Conservation (phyloP, 495 filamentous ascomycete genomes). For the Ascodesmis nigricans region DNA sequence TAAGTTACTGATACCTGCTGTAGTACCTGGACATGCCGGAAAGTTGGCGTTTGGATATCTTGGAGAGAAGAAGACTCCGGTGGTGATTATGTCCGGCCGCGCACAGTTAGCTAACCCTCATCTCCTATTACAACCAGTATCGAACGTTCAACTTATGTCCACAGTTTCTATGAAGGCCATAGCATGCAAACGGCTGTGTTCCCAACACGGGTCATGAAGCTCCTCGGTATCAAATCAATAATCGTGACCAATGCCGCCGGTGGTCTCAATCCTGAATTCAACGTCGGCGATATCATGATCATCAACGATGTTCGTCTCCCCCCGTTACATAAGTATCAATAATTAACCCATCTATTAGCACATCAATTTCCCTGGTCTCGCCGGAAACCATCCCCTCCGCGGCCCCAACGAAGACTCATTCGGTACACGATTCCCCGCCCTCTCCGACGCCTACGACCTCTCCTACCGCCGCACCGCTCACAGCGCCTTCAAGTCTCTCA, state of each 20-base stretch:
- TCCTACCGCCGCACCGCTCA: constrained; percentile 39
- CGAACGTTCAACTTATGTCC: constrained; percentile 3
- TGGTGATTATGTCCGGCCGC: constrained; percentile 52
- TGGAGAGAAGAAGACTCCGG: constrained; percentile 30
- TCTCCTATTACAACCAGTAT: too few relatives aligned
- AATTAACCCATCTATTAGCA: constrained; percentile 30
- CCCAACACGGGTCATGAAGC: constrained; percentile 46
- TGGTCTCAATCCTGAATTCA: constrained; percentile 44
- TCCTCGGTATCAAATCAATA: constrained; percentile 41
- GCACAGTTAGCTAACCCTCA: constrained; percentile 37
- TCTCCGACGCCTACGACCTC: constrained; percentile 61
- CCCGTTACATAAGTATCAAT: neutral
- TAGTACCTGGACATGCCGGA: constrained; percentile 50
- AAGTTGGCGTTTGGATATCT: constrained; percentile 51
- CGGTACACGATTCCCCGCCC: constrained; percentile 45
- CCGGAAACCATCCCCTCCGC: constrained; percentile 46
- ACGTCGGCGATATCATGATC: constrained; percentile 50
- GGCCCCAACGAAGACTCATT: constrained; percentile 48
- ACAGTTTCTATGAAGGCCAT: constrained; percentile 59
- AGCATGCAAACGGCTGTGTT: constrained; percentile 46
- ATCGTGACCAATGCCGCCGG: constrained; percentile 61
- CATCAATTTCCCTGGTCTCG: constrained; percentile 50
- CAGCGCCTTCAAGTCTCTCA: constrained; percentile 33
- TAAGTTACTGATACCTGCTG: neutral
- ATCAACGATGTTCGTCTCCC: constrained; percentile 39